Percentiles rank a stretch among this genome's conserved stretches.
Evolutionary conservation across 306 rosid genomes (phyloP).

Genomic region (Lagenaria siceraria): DNA sequence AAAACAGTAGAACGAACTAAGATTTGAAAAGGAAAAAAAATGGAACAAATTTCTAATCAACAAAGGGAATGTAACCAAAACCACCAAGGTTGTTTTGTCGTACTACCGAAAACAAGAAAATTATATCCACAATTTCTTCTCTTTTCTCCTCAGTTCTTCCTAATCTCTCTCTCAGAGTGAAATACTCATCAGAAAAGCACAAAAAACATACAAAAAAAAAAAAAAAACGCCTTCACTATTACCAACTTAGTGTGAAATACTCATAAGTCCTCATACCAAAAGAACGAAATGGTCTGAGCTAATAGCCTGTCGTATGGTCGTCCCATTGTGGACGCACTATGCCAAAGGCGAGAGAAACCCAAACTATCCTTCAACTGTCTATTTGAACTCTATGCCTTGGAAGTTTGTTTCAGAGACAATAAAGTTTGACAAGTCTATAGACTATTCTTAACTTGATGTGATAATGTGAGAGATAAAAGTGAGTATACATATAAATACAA

Average conservation of each 20-base stretch:
- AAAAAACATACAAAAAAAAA: too few species aligned
- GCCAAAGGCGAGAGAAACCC: background rate
- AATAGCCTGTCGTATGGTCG: background rate
- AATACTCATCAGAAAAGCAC: too few species aligned
- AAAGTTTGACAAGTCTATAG: background rate
- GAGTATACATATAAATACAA: background rate
- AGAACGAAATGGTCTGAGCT: too few species aligned
- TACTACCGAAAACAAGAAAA: too few species aligned
- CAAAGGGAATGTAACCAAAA: background rate
- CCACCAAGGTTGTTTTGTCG: background rate
- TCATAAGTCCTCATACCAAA: too few species aligned
- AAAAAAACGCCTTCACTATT: too few species aligned
- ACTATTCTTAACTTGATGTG: background rate
- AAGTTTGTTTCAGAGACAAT: too few species aligned
- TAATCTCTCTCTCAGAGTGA: too few species aligned
- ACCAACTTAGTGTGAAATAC: too few species aligned
- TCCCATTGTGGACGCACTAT: background rate
- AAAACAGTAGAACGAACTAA: background rate
- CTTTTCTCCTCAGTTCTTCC: background rate
- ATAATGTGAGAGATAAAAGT: background rate
- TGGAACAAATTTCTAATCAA: background rate
- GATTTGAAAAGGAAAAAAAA: background rate
- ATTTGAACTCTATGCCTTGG: too few species aligned
- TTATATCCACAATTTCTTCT: background rate
- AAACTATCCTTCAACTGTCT: too few species aligned